Evolutionary conservation across 768 basidiomycete genomes (phyloP).

Genomic region (Nevesoporus exiguus): DNA sequence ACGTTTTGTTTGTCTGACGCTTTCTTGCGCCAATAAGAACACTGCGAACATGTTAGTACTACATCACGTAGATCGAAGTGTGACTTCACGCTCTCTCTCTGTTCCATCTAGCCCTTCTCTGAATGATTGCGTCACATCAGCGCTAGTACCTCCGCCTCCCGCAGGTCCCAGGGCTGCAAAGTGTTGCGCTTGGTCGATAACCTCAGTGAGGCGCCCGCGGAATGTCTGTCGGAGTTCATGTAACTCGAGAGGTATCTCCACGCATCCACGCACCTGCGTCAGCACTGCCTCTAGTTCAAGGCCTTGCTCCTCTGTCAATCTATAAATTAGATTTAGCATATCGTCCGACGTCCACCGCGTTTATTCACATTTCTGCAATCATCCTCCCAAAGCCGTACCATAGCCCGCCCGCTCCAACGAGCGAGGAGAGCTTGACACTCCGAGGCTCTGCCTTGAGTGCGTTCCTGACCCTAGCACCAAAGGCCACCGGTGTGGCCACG

Average conservation of each 20-base stretch:
- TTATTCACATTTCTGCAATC: constrained; percentile 73
- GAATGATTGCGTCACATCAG: constrained; percentile 68
- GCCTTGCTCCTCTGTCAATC: constrained; percentile 73
- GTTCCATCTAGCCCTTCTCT: constrained; percentile 91
- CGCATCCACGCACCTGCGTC: constrained; percentile 48
- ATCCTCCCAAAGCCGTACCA: constrained; percentile 94
- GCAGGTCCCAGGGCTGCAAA: constrained; percentile 69
- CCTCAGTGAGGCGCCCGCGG: constrained; percentile 69
- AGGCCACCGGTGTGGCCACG: constrained; percentile 78
- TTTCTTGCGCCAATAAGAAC: constrained; percentile 82
- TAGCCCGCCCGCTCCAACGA: constrained; percentile 82
- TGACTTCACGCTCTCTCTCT: constrained; percentile 80
- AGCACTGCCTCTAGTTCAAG: constrained; percentile 70
- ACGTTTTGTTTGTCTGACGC: constrained; percentile 65
- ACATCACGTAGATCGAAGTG: neutral
- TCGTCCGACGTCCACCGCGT: neutral
- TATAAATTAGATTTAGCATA: constrained; percentile 30
- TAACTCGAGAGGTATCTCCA: neutral
- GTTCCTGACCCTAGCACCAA: constrained; percentile 72
- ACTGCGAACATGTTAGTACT: constrained; percentile 44
- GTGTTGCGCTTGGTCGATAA: constrained; percentile 85
- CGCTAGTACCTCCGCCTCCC: constrained; percentile 49
- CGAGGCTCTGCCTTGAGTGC: constrained; percentile 87
- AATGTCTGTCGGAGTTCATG: constrained; percentile 53
- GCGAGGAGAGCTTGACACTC: constrained; percentile 75